These are phyloP conservation scores for Acanthamoeba lenticulata DNA, from an alignment of 208 protist genomes.

Conservation along the genomic window DNA sequence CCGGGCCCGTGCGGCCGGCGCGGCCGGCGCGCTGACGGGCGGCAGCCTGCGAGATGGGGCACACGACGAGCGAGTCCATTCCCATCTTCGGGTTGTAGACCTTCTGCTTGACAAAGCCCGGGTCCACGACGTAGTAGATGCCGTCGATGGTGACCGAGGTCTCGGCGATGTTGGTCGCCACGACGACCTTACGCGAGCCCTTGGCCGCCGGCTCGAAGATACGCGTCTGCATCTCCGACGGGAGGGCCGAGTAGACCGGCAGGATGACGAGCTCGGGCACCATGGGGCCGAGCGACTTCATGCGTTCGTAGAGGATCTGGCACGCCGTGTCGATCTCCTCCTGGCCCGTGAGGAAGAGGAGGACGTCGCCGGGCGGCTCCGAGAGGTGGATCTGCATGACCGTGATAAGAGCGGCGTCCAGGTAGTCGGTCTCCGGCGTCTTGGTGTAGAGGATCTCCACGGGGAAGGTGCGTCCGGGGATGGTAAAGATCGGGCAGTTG, in stretches of 20 bases:
- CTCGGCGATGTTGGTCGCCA: slow-evolving; percentile 99
- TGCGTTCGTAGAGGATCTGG: slow-evolving; percentile 94
- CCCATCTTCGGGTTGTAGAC: slow-evolving; percentile 82
- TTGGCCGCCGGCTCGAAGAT: slow-evolving; percentile 95
- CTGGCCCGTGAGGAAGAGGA: slow-evolving; percentile 99
- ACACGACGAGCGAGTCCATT: slow-evolving; percentile 79
- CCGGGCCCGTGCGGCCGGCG: slow-evolving; percentile 84
- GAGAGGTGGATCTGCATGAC: slow-evolving; percentile 97
- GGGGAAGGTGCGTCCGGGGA: slow-evolving; percentile 97
- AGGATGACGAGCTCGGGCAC: slow-evolving; percentile 94
- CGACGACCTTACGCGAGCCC: slow-evolving; percentile 92
- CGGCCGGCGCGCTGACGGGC: slow-evolving; percentile 87
- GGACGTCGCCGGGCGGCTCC: slow-evolving; percentile 97
- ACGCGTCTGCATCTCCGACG: slow-evolving; percentile 96
- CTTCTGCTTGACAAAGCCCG: slow-evolving; percentile 72
- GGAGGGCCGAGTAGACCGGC: slow-evolving; percentile 98
- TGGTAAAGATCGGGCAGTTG: slow-evolving; percentile 96
- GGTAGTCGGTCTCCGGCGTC: slow-evolving; percentile 96
- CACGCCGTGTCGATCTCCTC: slow-evolving; percentile 98
- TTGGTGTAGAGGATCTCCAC: slow-evolving; percentile 93
- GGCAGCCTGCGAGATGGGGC: slow-evolving; percentile 77
- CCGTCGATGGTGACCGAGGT: slow-evolving; percentile 99
- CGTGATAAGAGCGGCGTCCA: slow-evolving; percentile 96
- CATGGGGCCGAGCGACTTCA: slow-evolving; percentile 86
- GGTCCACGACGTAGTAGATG: slow-evolving; percentile 98